Conservation (phyloP, 2,329 filamentous ascomycete species). For the Fusarium aywerte region DNA sequence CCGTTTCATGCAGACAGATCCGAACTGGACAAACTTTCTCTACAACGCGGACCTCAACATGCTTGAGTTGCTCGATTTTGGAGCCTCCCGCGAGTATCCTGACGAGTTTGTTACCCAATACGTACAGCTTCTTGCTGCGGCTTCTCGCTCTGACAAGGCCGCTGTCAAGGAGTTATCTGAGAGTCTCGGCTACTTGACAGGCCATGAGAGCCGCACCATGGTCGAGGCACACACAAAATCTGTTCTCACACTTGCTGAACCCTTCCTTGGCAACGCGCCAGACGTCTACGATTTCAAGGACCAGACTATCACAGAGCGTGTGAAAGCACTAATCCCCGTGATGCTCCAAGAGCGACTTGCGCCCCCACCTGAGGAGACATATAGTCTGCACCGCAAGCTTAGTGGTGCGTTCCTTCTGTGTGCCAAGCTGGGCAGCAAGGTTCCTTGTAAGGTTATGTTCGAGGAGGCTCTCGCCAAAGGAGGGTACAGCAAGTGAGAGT, state of each 20-base stretch:
- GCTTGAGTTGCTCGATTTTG: slow-evolving; percentile 95
- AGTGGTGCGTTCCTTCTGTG: slow-evolving; percentile 95
- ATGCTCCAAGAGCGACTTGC: slow-evolving; percentile 91
- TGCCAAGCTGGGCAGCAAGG: slow-evolving; percentile 83
- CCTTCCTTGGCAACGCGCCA: slow-evolving; percentile 80
- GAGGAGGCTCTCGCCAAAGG: slow-evolving; percentile 60
- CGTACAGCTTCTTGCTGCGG: slow-evolving; percentile 81
- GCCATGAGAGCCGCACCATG: slow-evolving; percentile 87
- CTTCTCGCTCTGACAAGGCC: slow-evolving; percentile 74
- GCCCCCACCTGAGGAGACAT: slow-evolving; percentile 96
- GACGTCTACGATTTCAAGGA: slow-evolving; percentile 90
- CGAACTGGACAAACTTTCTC: slow-evolving; percentile 99
- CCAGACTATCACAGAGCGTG: slow-evolving; percentile 96
- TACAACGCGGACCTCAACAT: slow-evolving; percentile 79
- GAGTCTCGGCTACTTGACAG: slow-evolving; percentile 89
- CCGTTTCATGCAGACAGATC: slow-evolving; percentile 98
- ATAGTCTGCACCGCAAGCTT: slow-evolving; percentile 92
- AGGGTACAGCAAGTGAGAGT: slow-evolving; percentile 43
- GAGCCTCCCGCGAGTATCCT: slow-evolving; percentile 88
- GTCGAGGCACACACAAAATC: slow-evolving; percentile 89
- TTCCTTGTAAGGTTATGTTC: slow-evolving; percentile 85
- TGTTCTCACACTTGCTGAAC: slow-evolving; percentile 90
- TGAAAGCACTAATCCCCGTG: slow-evolving; percentile 86
- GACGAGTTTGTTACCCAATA: slow-evolving; percentile 83
- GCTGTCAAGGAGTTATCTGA: slow-evolving; percentile 75